Evolutionary conservation across 805 yeast genomes (phyloP).

Genomic region (Wickerhamiella siamensis): DNA sequence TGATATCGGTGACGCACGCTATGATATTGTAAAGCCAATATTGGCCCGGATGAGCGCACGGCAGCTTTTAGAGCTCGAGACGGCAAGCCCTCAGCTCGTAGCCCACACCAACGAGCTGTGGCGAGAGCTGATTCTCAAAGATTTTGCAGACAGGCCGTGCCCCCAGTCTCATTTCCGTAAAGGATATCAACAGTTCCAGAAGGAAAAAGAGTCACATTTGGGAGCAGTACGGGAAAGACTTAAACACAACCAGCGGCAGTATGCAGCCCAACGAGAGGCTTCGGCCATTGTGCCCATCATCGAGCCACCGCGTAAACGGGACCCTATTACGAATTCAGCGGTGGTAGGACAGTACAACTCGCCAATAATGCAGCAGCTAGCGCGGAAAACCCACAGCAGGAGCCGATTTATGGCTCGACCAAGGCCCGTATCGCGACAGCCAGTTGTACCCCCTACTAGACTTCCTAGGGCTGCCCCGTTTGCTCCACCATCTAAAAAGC

Average conservation of each 20-base stretch:
- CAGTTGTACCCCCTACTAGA: not conserved
- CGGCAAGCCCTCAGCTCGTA: conserved; percentile 21
- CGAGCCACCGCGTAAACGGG: conserved; percentile 8
- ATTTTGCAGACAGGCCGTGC: conserved; percentile 23
- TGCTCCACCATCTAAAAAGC: not conserved
- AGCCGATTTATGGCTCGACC: not conserved
- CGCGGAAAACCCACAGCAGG: conserved; percentile 7
- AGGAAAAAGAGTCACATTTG: conserved; percentile 32
- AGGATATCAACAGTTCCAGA: conserved; percentile 18
- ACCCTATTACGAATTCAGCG: not conserved
- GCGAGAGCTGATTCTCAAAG: conserved; percentile 20
- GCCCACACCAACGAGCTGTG: conserved; percentile 23
- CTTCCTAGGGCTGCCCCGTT: not conserved
- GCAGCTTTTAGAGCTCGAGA: conserved; percentile 25
- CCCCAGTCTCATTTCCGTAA: conserved; percentile 19
- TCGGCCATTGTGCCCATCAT: conserved; percentile 14
- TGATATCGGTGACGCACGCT: conserved; percentile 29
- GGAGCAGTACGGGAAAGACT: conserved; percentile 30
- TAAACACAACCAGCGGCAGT: conserved; percentile 19
- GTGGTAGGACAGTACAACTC: conserved; percentile 10
- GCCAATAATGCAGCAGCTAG: conserved; percentile 17
- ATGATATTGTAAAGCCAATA: conserved; percentile 25
- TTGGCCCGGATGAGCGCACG: conserved; percentile 21
- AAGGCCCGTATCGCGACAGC: not conserved
- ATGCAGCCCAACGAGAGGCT: conserved; percentile 18